phyloP scores from a whole-genome alignment of 148 eudicot genomes.

The Drosera capensis region DNA sequence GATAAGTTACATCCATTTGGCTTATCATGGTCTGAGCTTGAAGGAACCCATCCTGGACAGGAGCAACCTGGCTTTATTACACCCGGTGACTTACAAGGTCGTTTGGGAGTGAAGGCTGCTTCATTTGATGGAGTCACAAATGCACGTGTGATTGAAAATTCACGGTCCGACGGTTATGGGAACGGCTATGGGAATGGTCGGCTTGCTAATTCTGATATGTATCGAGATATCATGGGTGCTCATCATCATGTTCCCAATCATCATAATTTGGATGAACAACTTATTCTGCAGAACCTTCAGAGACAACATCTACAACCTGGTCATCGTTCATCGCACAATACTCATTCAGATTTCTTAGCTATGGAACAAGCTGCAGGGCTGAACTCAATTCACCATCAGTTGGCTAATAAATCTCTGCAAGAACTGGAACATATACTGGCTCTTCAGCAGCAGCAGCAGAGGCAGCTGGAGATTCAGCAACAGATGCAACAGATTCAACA shows the following conservation, averaged over 20 bases:
- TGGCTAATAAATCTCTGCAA: slow-evolving; percentile 38
- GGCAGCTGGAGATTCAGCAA: slow-evolving; percentile 34
- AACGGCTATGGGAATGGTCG: slow-evolving; percentile 30
- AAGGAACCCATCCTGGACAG: slow-evolving; percentile 35
- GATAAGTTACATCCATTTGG: slow-evolving; percentile 89
- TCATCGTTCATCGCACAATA: slow-evolving; percentile 31
- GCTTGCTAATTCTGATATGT: slow-evolving; percentile 30
- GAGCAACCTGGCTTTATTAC: slow-evolving; percentile 25
- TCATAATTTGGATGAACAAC: slow-evolving; percentile 46
- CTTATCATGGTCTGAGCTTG: slow-evolving; percentile 86
- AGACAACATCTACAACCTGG: slow-evolving; percentile 45
- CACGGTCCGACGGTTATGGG: slow-evolving; percentile 39
- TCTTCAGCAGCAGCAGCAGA: slow-evolving; percentile 52
- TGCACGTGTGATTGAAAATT: slow-evolving; percentile 27
- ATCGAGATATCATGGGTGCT: slow-evolving; percentile 44
- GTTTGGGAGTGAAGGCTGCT: slow-evolving; percentile 23
- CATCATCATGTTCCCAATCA: slow-evolving; percentile 45
- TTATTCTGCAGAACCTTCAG: slow-evolving; percentile 35
- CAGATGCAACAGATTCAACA: slow-evolving; percentile 42
- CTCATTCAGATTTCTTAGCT: slow-evolving; percentile 39
- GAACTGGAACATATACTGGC: slow-evolving; percentile 73
- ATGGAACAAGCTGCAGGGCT: slow-evolving; percentile 30
- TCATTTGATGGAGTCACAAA: slow-evolving; percentile 29
- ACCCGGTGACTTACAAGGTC: slow-evolving; percentile 30
- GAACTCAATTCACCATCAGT: slow-evolving; percentile 40